phyloP scores from a whole-genome alignment of 129 eudicot genomes.

The Cynara cardunculus region DNA sequence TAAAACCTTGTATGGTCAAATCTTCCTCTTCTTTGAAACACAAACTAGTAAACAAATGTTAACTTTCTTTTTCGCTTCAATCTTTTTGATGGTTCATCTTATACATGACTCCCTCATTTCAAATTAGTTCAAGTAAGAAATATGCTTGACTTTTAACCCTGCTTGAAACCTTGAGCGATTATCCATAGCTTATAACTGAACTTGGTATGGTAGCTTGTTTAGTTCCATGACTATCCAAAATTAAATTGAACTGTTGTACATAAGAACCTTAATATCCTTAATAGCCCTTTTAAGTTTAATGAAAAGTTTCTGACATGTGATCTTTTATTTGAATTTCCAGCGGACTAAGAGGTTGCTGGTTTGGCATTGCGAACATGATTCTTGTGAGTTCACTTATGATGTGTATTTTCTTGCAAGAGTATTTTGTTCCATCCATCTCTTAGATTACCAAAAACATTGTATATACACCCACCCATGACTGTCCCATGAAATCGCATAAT shows the following conservation, averaged over 20 bases:
- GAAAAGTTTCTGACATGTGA: conserved; percentile 31
- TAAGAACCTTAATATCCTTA: neutral
- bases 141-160: neutral
- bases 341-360: conserved; percentile 86
- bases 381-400: conserved; percentile 63
- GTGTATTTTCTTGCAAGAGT: neutral
- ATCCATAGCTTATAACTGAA: neutral
- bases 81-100: conserved; percentile 8
- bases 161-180: neutral
- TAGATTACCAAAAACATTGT: conserved; percentile 3
- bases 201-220: conserved; percentile 2
- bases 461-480: neutral
- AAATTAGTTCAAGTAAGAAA: neutral
- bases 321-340: conserved; percentile 48
- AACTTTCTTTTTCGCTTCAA: neutral
- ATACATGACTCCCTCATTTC: neutral
- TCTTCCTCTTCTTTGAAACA: conserved; percentile 34
- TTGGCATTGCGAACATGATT: conserved; percentile 96
- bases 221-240: neutral
- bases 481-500: neutral
- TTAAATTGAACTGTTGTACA: neutral
- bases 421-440: conserved; percentile 4
- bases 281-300: neutral
- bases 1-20: conserved; percentile 64
- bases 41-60: conserved; percentile 12